Evolutionary conservation across 169 alveolate genomes (phyloP), one percentile per base, ranked within the genome.

Genomic region (Plasmodium reichenowi): DNA sequence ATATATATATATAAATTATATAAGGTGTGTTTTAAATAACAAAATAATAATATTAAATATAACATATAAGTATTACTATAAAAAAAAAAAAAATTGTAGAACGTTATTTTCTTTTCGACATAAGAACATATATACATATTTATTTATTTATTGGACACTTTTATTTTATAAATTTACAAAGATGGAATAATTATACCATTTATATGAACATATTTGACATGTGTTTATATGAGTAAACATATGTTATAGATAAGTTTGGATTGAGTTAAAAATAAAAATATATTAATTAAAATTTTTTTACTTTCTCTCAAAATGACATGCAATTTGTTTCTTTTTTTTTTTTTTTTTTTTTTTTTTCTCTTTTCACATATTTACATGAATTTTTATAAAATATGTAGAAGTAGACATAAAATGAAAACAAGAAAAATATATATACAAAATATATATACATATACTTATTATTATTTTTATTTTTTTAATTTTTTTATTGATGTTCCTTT

Each of bases 281-380:
- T 56, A 22, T 56, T 17, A 56, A 56, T 56, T 22, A 17, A 56
- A 13, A 52, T 56, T 56, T 56, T 56, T 56, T 15, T 56, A 17
- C 24, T 56, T 56, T 56, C 24, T 56, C 10, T 56, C 20, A 56
- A 56, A 56, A 17, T 56, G 64, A 56, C 64, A 56, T 56, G 64
- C 64, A 56, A 13, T 56, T 3, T 56, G 9, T 0, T 54, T 10
- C 9, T 54, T 50, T 6, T 50, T 50, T 6, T 56, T 56, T 56
- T 56, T 8, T 32, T 32, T 20, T 20, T 20, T 38, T 38, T 38
- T 38, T 38, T 38, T 38, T 38, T 6, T 32, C 45, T 1, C 9
- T 38, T 38, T 38, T 38, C 9, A 38, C 7, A 38, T 38, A 38
- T 38, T 38, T 38, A 5, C 9, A 38, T 38, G 47, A 38, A 38